These are phyloP conservation scores for Hypholoma sublateritium DNA, from an alignment of 768 basidiomycete species.

Conservation along the genomic window DNA sequence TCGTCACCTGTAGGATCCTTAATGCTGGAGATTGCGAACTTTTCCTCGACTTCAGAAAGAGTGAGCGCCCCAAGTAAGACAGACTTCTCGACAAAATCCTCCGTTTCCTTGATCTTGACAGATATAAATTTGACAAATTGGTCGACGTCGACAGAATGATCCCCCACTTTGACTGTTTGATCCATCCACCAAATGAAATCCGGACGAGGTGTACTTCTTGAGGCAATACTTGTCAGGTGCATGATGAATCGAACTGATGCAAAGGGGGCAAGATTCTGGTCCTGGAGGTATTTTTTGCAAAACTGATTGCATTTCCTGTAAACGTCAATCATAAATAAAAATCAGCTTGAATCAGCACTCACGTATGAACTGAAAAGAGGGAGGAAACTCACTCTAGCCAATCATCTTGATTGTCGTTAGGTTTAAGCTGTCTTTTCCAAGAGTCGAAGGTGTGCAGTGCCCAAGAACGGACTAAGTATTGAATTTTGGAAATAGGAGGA, in stretches of 20 bases:
- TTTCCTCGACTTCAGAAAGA: neutral
- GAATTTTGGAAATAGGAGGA: neutral
- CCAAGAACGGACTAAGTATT: neutral
- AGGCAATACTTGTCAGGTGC: neutral
- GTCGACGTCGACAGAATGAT: neutral
- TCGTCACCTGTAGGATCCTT: neutral
- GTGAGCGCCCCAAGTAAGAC: neutral
- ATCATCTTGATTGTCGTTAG: neutral
- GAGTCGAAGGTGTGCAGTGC: neutral
- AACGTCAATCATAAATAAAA: no score
- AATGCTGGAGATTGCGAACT: neutral
- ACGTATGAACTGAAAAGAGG: no score
- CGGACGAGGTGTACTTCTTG: neutral
- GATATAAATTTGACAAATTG: neutral
- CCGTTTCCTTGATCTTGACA: neutral
- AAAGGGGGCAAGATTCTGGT: neutral
- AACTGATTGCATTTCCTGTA: neutral
- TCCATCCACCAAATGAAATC: neutral
- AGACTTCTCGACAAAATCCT: neutral
- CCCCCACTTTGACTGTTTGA: neutral
- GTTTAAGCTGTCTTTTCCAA: neutral
- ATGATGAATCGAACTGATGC: neutral
- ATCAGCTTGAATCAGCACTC: no score
- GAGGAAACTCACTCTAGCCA: neutral
- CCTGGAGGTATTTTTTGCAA: neutral